phyloP scores from a whole-genome alignment of 2,329 filamentous ascomycete species.

The Trichoderma cornu-damae region DNA sequence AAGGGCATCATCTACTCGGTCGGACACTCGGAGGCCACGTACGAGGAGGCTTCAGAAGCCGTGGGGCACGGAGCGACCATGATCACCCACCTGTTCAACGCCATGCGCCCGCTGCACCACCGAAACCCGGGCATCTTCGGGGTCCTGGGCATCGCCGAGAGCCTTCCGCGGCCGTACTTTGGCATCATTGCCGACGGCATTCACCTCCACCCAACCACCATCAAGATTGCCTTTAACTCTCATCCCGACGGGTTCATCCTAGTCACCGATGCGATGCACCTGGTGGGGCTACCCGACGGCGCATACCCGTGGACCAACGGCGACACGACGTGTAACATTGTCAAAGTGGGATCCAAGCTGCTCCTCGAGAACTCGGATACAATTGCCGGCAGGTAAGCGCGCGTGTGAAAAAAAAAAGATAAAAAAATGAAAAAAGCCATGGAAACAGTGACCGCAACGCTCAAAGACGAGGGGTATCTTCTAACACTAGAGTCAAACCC shows the following conservation, averaged over 20 bases:
- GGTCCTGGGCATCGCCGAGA: constrained; percentile 64
- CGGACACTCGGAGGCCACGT: constrained; percentile 82
- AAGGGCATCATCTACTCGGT: constrained; percentile 71
- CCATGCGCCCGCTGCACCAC: constrained; percentile 86
- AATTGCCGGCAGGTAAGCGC: constrained; percentile 66
- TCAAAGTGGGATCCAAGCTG: constrained; percentile 68
- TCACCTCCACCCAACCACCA: constrained; percentile 79
- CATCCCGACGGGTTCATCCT: constrained; percentile 81
- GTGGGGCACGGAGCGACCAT: constrained; percentile 73
- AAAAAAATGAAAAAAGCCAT: too few species aligned
- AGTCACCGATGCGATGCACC: constrained; percentile 88
- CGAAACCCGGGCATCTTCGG: constrained; percentile 89
- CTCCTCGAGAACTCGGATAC: constrained; percentile 72
- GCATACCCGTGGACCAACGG: constrained; percentile 82
- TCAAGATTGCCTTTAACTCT: constrained; percentile 84
- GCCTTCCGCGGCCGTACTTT: constrained; percentile 64
- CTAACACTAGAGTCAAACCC: background rate
- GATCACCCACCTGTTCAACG: constrained; percentile 93
- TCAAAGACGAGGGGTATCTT: background rate
- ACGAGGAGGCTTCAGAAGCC: constrained; percentile 70
- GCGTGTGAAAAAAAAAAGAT: background rate
- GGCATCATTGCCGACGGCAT: constrained; percentile 89
- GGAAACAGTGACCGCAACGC: too few species aligned
- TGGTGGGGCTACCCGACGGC: constrained; percentile 79
- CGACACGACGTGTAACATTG: constrained; percentile 50